Base-by-base conservation (phyloP, 441 rosid species). In the Theobroma grandiflorum region DNA sequence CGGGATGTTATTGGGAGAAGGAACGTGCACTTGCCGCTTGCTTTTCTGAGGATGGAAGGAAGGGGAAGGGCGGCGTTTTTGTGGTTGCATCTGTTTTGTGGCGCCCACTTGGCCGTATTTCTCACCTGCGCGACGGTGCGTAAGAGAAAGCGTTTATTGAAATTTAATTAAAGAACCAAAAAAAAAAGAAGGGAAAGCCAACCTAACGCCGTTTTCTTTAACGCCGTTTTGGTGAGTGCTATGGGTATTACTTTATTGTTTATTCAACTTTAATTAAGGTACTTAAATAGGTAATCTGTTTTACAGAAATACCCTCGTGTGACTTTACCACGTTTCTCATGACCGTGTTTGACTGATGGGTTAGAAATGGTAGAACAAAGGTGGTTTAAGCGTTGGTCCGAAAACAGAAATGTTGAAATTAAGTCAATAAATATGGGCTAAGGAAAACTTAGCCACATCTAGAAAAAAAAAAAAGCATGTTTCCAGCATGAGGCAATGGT, bases 21-120 rank as follows among this genome's bases (percentile, higher is more conserved):
- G 53, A 74, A 81, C 86, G 79, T 84, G 80, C 78, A 26, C 8
- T 18, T 35, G 74, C 83, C 81, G 84, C 78, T 69, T 59, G 8
- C 37, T 55, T 20, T 33, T n/a, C 8, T 38, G 0, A 0, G 9
- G 15, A 10, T 18, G 22, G 35, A 53, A 8, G 64, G 5, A 7
- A 52, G 20, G 50, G 16, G 35, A 15, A 66, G 37, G 40, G 42
- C 2, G 53, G 63, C n/a, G 42, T 26, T 33, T 61, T 53, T 73
- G 15, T 26, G 9, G 8, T 12, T 45, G 26, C 47, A 8, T 18
- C n/a, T 15, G 63, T 8, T 1, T 4, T 12, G 64, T 73, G 83
- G 81, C 8, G 10, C 81, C 79, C 81, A 45, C 66, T 16, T 31
- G 26, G 71, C 63, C 62, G 22, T 57, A 16, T 43, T 45, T 65